Percentiles rank a stretch among this genome's conserved stretches.
Evolutionary conservation across 768 basidiomycete genomes (phyloP).

Genomic region (Pleurotus tuber-regium): DNA sequence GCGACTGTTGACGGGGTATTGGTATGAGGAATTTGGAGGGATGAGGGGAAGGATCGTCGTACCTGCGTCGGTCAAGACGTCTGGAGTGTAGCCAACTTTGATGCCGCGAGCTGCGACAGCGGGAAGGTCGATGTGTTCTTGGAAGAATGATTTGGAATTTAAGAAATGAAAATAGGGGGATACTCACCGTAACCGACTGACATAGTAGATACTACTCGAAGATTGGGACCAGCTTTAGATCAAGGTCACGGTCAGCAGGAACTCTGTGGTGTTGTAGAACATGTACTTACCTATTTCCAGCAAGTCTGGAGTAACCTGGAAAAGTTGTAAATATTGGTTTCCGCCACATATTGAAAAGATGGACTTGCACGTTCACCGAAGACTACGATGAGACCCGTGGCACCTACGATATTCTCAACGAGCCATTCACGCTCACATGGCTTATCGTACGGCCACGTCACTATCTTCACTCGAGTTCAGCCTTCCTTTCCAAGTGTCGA

Average conservation of each 20-base stretch:
- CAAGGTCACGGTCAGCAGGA: not conserved
- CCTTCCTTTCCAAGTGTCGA: not conserved
- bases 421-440: slow-evolving; percentile 68
- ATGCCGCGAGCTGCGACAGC: slow-evolving; percentile 61
- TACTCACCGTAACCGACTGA: slow-evolving; percentile 81
- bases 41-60: slow-evolving; percentile 11
- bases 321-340: slow-evolving; percentile 12
- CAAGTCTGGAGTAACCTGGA: slow-evolving; percentile 71
- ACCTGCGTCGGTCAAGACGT: slow-evolving; percentile 92
- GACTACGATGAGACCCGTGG: slow-evolving; percentile 61
- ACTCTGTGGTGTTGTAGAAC: not conserved
- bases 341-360: not conserved
- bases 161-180: no score
- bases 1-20: slow-evolving; percentile 57
- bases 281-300: slow-evolving; percentile 51
- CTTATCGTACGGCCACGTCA: slow-evolving; percentile 49
- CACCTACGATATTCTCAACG: slow-evolving; percentile 66
- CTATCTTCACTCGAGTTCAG: slow-evolving; percentile 24
- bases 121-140: slow-evolving; percentile 79
- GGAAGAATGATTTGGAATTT: not conserved
- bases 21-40: not conserved
- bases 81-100: slow-evolving; percentile 87
- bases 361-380: slow-evolving; percentile 64
- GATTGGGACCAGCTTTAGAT: slow-evolving; percentile 66
- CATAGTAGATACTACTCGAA: slow-evolving; percentile 82